Base-by-base conservation (phyloP, 2,329 filamentous ascomycete species). In the Sporothrix mexicana region DNA sequence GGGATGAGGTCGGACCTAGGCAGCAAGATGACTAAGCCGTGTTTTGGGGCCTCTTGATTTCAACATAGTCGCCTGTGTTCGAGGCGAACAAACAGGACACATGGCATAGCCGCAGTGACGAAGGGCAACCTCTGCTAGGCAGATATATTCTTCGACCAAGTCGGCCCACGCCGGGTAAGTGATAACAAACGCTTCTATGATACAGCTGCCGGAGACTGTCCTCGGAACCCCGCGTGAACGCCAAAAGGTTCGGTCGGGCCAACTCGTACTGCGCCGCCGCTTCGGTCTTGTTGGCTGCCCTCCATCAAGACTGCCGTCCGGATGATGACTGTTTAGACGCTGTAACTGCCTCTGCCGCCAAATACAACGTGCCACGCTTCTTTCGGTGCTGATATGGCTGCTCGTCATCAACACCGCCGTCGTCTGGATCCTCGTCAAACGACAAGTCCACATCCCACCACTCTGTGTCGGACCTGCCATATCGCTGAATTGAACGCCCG, bases 1-100 rank as follows among this genome's bases (percentile, higher is more conserved):
- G 57, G 57, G 57, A 30, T 61, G 57, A 61, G 57, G 57, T 61
- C 23, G 53, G 53, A 57, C 53, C 53, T 57, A 57, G 53, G 53
- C 53, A 59, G 55, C 55, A 59, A 45, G 12, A 51, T 49, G 13
- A 49, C 13, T 49, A 49, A 49, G 47, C 47, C 47, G 47, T 49
- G 13, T 49, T 49, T 49, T 49, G 13, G 13, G 47, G 17, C 47
- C 47, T 49, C 13, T 49, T 49, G 13, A 49, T 49, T 49, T 49
- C 13, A 49, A 49, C 13, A 49, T 49, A 49, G 13, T 49, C 47
- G n/a, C 47, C 13, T 49, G 13, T 49, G 13, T 49, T 49, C 47
- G 47, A 9, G 13, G 47, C 47, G 47, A 49, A 49, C 13, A 49
- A 49, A 49, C 13, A 49, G 13, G 47, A 49, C 13, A 49, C 13